Base-by-base conservation (phyloP, 2,329 filamentous ascomycete genomes). In the Calonectria hongkongensis region DNA sequence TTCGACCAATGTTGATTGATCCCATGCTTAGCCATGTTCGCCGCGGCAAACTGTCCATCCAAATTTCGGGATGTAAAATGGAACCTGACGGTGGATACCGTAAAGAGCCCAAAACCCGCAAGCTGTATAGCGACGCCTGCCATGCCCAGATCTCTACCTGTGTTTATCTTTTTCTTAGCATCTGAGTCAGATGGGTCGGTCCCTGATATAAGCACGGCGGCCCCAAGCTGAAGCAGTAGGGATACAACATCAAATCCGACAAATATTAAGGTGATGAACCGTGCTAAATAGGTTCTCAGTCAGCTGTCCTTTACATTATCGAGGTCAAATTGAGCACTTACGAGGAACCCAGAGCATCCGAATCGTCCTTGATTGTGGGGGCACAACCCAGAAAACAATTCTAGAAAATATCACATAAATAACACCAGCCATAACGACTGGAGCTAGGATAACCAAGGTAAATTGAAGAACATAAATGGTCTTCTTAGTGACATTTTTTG, bases 21-120 rank as follows among this genome's bases (percentile, higher is more conserved):
- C 0, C 74, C 76, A 2, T 77, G 25, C 50, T 72, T 73, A 7
- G 54, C 36, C 62, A 73, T 70, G 18, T 77, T 78, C 21, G 67
- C 50, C 3, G 45, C 68, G 6, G 67, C 76, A 33, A 76, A 78
- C 6, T 77, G 67, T 1, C 62, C 36, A 2, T 62, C 68, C 3
- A 79, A 28, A 0, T 41, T 56, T 21, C 71, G 70, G 1, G 85
- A 86, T 5, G 84, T 85, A 66, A 87, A 87, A 73, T 88, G 85
- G 75, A 88, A 89, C 8, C 87, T 84, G 3, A 83, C 79, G 0
- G 87, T 86, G 7, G 87, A 79, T 30, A 89, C 68, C 5, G 82
- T 83, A 68, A 89, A 88, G 3, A 88, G 79, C 0, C 87, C 86
- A 70, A 88, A 88, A 1, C 85, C 87, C 0, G 75, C 76, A 15